phyloP scores from a whole-genome alignment of 1,284 basidiomycete genomes.

The Peniophora sp. region DNA sequence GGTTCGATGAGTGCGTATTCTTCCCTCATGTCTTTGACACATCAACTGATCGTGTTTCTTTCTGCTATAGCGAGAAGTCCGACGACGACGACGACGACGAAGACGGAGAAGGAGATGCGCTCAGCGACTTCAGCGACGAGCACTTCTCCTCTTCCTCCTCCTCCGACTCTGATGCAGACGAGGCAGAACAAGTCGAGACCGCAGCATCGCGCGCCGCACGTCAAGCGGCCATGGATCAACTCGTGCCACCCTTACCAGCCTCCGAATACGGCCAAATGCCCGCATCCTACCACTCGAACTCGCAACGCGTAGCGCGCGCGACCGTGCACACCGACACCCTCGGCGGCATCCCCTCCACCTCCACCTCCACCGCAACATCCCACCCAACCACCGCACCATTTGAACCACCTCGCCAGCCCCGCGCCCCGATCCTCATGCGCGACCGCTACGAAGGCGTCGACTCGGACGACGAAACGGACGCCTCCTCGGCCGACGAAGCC shows the following conservation, averaged over 20 bases:
- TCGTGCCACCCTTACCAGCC: constrained; percentile 62
- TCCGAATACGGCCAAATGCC: constrained; percentile 80
- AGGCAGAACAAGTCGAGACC: constrained; percentile 23
- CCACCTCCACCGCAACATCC: background rate
- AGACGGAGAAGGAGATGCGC: too few relatives aligned
- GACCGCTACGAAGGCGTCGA: constrained; percentile 80
- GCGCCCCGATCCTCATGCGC: constrained; percentile 71
- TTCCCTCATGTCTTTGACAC: constrained; percentile 5
- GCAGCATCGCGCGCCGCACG: constrained; percentile 23
- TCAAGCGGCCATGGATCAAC: constrained; percentile 58
- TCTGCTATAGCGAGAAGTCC: constrained; percentile 42
- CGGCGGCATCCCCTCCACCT: constrained; percentile 11
- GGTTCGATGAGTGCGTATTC: constrained; percentile 75
- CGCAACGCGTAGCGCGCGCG: constrained; percentile 53
- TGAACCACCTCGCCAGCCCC: constrained; percentile 31
- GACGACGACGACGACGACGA: constrained; percentile 36
- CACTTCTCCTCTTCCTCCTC: too few relatives aligned
- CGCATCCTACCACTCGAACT: constrained; percentile 54
- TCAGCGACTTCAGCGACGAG: constrained; percentile 36
- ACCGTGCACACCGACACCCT: constrained; percentile 38
- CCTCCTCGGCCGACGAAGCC: constrained; percentile 28
- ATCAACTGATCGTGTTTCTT: background rate
- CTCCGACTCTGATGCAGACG: constrained; percentile 33
- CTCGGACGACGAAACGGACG: constrained; percentile 77
- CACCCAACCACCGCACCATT: background rate